Evolutionary conservation across 805 yeast genomes (phyloP), one percentile per base, ranked within the genome.

Genomic region (Saturnispora sanitii): DNA sequence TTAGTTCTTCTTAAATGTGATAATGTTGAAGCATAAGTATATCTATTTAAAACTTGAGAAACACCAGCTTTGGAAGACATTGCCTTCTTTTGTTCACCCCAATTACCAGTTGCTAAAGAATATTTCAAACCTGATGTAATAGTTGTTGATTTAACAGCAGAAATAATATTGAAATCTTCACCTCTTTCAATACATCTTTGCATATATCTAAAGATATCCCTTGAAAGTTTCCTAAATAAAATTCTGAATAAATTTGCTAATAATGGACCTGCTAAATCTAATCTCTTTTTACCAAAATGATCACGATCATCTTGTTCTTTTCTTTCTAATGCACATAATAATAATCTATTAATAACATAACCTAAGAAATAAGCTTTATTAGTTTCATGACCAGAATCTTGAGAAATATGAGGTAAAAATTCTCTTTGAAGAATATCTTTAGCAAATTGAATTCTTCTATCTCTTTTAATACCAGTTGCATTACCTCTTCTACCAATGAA

Each of bases 81-180:
- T 12, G 97, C 96, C 64, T 92, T 92, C 79, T 88, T 90, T 63
- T 92, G 99, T 65, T 92, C 99, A 69, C 99, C 98, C 99, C 99
- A 92, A 68, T 92, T 92, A 72, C 99, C 99, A 13, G 99, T 92
- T 41, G 99, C 99, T 57, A 92, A 72, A 30, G 98, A 92, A 65
- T 92, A 92, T 60, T 94, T 84, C 64, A 92, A 75, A 60, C 99
- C 99, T 46, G 94, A 90, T 29, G 99, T 92, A 54, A 92, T 86
- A 3, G 97, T 92, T 52, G 88, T 88, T 15, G 96, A 86, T 67
- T 92, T 90, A 51, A 92, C 96, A 30, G 98, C 98, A 56, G 92
- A 75, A 40, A 94, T 87, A 67, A 92, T 75, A 60, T 90, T 90
- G 72, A 92, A 92, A 61, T 90, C 98, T 63, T 86, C 86, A 62